phyloP scores from a whole-genome alignment of 805 yeast genomes.

The Phaffomyces thermotolerans region DNA sequence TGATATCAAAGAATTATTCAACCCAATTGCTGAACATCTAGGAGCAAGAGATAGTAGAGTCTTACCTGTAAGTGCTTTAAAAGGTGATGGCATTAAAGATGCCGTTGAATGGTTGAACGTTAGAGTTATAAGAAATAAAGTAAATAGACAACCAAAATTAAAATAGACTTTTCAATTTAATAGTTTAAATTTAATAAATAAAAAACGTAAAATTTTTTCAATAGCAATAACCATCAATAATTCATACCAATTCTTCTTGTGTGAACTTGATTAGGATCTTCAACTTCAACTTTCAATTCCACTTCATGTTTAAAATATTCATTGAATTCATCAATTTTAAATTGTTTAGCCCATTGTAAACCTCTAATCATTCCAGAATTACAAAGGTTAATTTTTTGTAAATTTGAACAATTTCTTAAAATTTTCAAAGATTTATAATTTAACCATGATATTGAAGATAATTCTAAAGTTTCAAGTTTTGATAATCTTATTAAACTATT shows the following conservation, averaged over 20 bases:
- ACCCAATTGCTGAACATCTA: slow-evolving; percentile 72
- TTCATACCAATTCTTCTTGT: slow-evolving; percentile 21
- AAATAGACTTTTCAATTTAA: no score
- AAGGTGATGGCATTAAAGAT: slow-evolving; percentile 71
- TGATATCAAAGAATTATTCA: slow-evolving; percentile 75
- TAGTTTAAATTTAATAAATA: no score
- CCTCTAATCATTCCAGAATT: slow-evolving; percentile 44
- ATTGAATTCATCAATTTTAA: slow-evolving; percentile 10
- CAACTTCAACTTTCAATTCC: slow-evolving; percentile 10
- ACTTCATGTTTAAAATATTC: slow-evolving; percentile 13
- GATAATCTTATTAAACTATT: slow-evolving; percentile 27
- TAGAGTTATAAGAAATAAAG: slow-evolving; percentile 46
- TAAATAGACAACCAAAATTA: slow-evolving; percentile 30
- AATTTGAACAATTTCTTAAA: not conserved
- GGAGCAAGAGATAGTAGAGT: slow-evolving; percentile 90
- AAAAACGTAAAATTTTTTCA: no score
- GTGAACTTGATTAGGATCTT: slow-evolving; percentile 1
- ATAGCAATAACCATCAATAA: no score
- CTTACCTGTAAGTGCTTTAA: slow-evolving; percentile 81
- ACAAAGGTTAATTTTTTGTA: slow-evolving; percentile 31
- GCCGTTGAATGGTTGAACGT: slow-evolving; percentile 85
- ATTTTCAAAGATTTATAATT: slow-evolving; percentile 25
- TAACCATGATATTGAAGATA: slow-evolving; percentile 43
- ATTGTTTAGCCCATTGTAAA: slow-evolving; percentile 37
- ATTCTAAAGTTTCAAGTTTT: slow-evolving; percentile 26